phyloP scores from a whole-genome alignment of 805 yeast species.

The Dipodascus albidus region DNA sequence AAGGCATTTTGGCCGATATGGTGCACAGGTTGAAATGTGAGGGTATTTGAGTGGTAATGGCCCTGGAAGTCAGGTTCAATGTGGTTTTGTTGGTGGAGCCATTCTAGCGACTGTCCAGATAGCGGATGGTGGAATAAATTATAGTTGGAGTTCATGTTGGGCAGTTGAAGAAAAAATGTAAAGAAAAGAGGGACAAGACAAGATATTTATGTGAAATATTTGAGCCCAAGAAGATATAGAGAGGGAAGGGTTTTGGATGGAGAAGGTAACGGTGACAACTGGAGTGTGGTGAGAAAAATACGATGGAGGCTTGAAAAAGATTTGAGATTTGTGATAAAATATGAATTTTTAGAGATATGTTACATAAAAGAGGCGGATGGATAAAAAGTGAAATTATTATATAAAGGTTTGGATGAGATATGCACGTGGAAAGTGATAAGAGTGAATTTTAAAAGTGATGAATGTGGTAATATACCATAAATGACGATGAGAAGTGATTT shows the following conservation, averaged over 20 bases:
- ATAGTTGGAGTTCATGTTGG: neutral
- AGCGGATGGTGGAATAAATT: neutral
- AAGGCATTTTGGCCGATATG: neutral
- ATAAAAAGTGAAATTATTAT: neutral
- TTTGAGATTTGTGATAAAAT: neutral
- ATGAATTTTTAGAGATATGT: neutral
- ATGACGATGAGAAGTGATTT: too few relatives aligned
- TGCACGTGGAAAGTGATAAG: too few relatives aligned
- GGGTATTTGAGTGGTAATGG: neutral
- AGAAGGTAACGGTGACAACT: neutral
- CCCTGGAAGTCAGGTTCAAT: neutral
- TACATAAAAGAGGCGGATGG: neutral
- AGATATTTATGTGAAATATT: neutral
- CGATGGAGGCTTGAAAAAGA: neutral
- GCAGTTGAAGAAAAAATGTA: neutral
- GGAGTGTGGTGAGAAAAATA: neutral
- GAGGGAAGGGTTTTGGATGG: neutral
- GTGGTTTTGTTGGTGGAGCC: neutral
- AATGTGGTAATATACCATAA: too few relatives aligned
- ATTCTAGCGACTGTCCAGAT: neutral
- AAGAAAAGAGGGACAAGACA: neutral
- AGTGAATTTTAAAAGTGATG: too few relatives aligned
- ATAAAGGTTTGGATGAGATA: too few relatives aligned
- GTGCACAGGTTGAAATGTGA: neutral
- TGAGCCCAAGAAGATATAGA: too few relatives aligned